A percentile compares a stretch with the other conserved stretches of the same genome.
phyloP scores from a whole-genome alignment of 345 rosid genomes.

The Moricandia moricandioides region DNA sequence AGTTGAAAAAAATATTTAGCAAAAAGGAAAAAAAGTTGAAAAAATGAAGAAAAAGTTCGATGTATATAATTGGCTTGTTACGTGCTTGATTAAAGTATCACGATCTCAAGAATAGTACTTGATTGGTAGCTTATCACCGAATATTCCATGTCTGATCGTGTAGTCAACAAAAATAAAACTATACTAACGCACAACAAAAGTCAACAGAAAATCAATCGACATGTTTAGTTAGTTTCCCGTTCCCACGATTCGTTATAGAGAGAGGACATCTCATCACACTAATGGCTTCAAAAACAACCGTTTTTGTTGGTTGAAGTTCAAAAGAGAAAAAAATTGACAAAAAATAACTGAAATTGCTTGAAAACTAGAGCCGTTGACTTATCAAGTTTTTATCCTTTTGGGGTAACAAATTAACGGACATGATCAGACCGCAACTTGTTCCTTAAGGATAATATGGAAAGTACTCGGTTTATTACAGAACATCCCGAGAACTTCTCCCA shows the following conservation, averaged over 20 bases:
- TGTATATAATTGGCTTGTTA: neutral
- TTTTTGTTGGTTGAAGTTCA: constrained; percentile 25
- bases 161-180: constrained; percentile 6
- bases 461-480: constrained; percentile 8
- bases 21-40: neutral
- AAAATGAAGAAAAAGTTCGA: neutral
- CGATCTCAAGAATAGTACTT: neutral
- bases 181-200: constrained; percentile 15
- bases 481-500: constrained; percentile 35
- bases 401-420: constrained; percentile 27
- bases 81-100: neutral
- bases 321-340: neutral
- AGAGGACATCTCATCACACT: constrained; percentile 2
- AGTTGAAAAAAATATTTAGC: too few relatives aligned
- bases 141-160: constrained; percentile 27
- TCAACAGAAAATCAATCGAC: constrained; percentile 29
- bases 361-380: constrained; percentile 32
- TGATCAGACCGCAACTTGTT: constrained; percentile 26
- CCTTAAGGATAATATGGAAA: constrained; percentile 27
- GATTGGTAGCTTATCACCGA: constrained; percentile 12
- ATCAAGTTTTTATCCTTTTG: neutral
- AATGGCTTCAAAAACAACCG: constrained; percentile 9
- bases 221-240: constrained; percentile 26
- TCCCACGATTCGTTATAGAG: constrained; percentile 24
- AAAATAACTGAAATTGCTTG: neutral